Evolutionary conservation across 1,284 basidiomycete genomes (phyloP).

Genomic region (Moesziomyces antarcticus): DNA sequence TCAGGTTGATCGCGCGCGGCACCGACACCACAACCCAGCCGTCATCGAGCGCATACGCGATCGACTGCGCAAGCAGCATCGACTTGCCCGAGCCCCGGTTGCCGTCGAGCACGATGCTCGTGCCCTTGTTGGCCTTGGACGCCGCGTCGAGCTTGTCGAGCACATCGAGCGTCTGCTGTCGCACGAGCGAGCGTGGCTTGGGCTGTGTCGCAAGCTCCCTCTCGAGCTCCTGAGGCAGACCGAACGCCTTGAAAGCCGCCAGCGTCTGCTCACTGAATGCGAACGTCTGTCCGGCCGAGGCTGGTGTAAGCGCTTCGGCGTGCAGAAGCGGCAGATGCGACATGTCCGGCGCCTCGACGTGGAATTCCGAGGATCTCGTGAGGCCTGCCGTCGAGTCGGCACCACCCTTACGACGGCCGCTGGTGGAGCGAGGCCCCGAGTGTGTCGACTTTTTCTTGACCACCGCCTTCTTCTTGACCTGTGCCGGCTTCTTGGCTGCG

Average conservation of each 20-base stretch:
- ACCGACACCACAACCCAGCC: slow-evolving; percentile 89
- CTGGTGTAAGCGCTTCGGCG: slow-evolving; percentile 41
- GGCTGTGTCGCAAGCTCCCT: slow-evolving; percentile 46
- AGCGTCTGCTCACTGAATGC: slow-evolving; percentile 51
- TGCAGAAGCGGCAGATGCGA: slow-evolving; percentile 49
- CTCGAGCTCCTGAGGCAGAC: slow-evolving; percentile 53
- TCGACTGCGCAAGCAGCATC: slow-evolving; percentile 81
- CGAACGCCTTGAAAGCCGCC: slow-evolving; percentile 52
- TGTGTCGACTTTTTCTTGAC: slow-evolving; percentile 51
- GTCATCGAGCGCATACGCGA: slow-evolving; percentile 77
- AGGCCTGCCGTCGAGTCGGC: slow-evolving; percentile 46
- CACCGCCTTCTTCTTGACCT: slow-evolving; percentile 59
- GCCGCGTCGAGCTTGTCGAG: slow-evolving; percentile 51
- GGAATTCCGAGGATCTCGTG: slow-evolving; percentile 48
- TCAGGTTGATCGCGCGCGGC: slow-evolving; percentile 80
- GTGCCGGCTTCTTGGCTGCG: slow-evolving; percentile 45
- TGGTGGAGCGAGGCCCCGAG: slow-evolving; percentile 51
- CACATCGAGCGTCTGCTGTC: slow-evolving; percentile 55
- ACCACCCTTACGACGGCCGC: slow-evolving; percentile 57
- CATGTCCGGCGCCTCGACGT: slow-evolving; percentile 53
- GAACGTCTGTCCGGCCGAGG: slow-evolving; percentile 38
- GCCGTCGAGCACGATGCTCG: slow-evolving; percentile 70
- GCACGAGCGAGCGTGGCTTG: slow-evolving; percentile 49
- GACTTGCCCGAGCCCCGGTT: slow-evolving; percentile 83
- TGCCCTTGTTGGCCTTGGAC: slow-evolving; percentile 18